These are phyloP conservation scores for Crithidia brevicula DNA, from an alignment of 208 protist genomes.

Conservation along the genomic window DNA sequence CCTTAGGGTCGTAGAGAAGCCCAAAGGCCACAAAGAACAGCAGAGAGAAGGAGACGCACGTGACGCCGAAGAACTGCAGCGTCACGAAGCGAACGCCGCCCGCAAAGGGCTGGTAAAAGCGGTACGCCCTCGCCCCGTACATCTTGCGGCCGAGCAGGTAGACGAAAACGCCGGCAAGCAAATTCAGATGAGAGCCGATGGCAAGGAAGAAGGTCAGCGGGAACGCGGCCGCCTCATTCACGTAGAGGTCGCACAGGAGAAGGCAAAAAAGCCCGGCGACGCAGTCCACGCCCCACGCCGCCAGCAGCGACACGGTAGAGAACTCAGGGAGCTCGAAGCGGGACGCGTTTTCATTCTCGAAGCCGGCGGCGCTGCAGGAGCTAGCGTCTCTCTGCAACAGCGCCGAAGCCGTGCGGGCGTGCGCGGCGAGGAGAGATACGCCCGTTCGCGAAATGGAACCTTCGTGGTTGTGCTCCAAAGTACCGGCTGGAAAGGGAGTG, in stretches of 20 bases:
- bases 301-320: slow-evolving; percentile 64
- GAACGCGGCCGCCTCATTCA: slow-evolving; percentile 42
- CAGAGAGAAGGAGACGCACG: slow-evolving; percentile 33
- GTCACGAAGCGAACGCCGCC: slow-evolving; percentile 76
- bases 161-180: slow-evolving; percentile 49
- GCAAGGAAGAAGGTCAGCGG: slow-evolving; percentile 55
- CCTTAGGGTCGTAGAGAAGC: slow-evolving; percentile 29
- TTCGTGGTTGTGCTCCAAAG: neutral
- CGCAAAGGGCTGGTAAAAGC: slow-evolving; percentile 82
- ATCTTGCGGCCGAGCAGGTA: slow-evolving; percentile 54
- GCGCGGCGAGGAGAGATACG: neutral
- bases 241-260: slow-evolving; percentile 67
- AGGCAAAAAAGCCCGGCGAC: slow-evolving; percentile 53
- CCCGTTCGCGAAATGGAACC: neutral
- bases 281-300: slow-evolving; percentile 61
- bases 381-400: neutral
- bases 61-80: slow-evolving; percentile 73
- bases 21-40: slow-evolving; percentile 35
- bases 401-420: slow-evolving; percentile 3
- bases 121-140: slow-evolving; percentile 54
- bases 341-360: neutral
- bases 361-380: neutral
- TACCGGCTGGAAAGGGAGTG: neutral
- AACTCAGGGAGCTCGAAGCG: slow-evolving; percentile 42
- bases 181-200: slow-evolving; percentile 46